Conservation (phyloP, 2,329 filamentous ascomycete genomes). For the Ophiocordyceps polyrhachis-furcata region DNA sequence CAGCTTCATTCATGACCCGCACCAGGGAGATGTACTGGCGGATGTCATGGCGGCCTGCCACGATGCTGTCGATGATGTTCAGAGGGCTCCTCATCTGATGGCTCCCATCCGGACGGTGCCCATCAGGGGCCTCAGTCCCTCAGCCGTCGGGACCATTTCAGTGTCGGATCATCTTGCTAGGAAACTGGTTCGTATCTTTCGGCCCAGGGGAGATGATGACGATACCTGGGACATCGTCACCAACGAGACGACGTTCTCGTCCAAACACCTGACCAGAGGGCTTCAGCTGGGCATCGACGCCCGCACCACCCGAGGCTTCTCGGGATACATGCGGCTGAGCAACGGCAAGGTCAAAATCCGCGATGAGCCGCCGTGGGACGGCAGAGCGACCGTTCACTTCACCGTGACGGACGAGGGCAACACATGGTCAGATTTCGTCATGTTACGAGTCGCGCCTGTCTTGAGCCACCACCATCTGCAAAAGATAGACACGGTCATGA, state of each 20-base stretch:
- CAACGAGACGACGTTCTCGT: slow-evolving; percentile 10
- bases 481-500: slow-evolving; percentile 6
- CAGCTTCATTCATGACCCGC: too few relatives aligned
- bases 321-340: neutral
- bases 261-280: slow-evolving; percentile 9
- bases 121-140: slow-evolving; percentile 5
- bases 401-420: slow-evolving; percentile 7
- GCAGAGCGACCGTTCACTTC: slow-evolving; percentile 10
- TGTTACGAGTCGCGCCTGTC: slow-evolving; percentile 17
- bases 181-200: slow-evolving; percentile 11
- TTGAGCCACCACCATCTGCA: slow-evolving; percentile 19
- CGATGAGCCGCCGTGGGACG: slow-evolving; percentile 8
- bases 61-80: slow-evolving; percentile 15
- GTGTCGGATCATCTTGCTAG: slow-evolving; percentile 1
- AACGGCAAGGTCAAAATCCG: neutral
- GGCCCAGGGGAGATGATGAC: slow-evolving; percentile 1
- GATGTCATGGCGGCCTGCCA: slow-evolving; percentile 7
- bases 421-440: slow-evolving; percentile 9
- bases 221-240: slow-evolving; percentile 9
- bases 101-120: slow-evolving; percentile 16
- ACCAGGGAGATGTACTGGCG: too few relatives aligned
- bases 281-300: slow-evolving; percentile 17
- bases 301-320: slow-evolving; percentile 8
- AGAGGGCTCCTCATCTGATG: slow-evolving; percentile 11
- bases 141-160: slow-evolving; percentile 6